Evolutionary conservation across 1,284 basidiomycete species (phyloP).

Genomic region (Ceratobasidium sp.): DNA sequence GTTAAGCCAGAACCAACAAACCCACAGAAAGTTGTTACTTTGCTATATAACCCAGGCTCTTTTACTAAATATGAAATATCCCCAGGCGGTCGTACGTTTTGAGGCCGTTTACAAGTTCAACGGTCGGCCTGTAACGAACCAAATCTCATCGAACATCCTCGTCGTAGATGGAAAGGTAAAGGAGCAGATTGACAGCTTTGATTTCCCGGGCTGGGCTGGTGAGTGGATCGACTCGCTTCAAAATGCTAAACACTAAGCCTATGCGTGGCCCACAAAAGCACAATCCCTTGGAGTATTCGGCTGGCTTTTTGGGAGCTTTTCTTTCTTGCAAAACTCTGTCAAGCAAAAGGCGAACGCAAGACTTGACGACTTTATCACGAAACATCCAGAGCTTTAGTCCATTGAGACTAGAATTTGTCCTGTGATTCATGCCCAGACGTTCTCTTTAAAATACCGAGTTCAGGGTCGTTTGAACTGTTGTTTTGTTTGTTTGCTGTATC

Average conservation of each 20-base stretch:
- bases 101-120: constrained; percentile 34
- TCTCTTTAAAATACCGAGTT: background rate
- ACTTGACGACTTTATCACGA: constrained; percentile 14
- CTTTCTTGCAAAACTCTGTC: constrained; percentile 21
- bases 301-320: constrained; percentile 20
- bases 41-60: background rate
- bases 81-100: constrained; percentile 19
- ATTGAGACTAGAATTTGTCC: background rate
- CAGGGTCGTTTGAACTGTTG: background rate
- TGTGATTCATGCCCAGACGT: background rate
- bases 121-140: constrained; percentile 23
- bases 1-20: constrained; percentile 20
- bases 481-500: constrained; percentile 9
- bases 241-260: background rate
- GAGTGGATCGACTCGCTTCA: background rate
- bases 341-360: constrained; percentile 14
- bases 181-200: constrained; percentile 23
- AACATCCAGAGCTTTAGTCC: constrained; percentile 11
- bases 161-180: constrained; percentile 34
- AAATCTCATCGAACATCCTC: constrained; percentile 21
- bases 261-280: background rate
- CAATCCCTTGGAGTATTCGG: constrained; percentile 28
- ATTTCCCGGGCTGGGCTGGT: constrained; percentile 26
- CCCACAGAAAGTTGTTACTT: constrained; percentile 7
- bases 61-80: background rate